Evolutionary conservation across 2,329 filamentous ascomycete genomes (phyloP), one percentile per base, ranked within the genome.

Genomic region (Amauroascus niger): DNA sequence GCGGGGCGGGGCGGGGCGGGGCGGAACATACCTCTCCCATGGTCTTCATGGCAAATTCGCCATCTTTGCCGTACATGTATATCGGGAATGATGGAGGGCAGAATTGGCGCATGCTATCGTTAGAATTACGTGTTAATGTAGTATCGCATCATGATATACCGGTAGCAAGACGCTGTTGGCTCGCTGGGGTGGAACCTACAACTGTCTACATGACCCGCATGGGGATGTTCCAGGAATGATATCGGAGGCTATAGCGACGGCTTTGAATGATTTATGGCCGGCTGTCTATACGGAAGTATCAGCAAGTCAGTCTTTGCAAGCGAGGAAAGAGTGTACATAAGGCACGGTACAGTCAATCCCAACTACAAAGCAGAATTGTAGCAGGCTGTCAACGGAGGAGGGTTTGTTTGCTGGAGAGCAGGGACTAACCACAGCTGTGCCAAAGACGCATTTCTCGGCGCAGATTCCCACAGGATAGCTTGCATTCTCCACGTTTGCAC

Each of bases 151-250:
- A n/a, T n/a, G n/a, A n/a, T n/a, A 8, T 1, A 14, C 8, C 55
- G 7, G n/a, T 39, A 37, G 52, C 22, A 32, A 53, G 9, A n/a
- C 28, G 33, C 28, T 11, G 22, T 28, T 39, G 26, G 20, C 18
- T 11, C 13, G 43, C 39, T 45, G 11, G 44, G 18, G 9, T n/a
- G 9, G 28, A 33, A 64, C 66, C 41, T 67, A 88, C 85, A 91
- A 95, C 68, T 96, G 91, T 63, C 91, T 78, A 69, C 91, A 97
- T 89, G 95, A 96, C 53, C 93, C 93, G 67, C 93, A 98, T 0
- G 93, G 93, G 58, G 84, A 75, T 3, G 72, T 73, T 3, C 83
- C 81, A 28, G 81, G 80, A 30, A 70, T 71, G 40, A 87, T 84
- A 66, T 96, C 87, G 5, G 90, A 94, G 6, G 87, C 80, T 3